A percentile compares a stretch with the other conserved stretches of the same genome.
Conservation (phyloP, 2,329 filamentous ascomycete species). For the Scleromitrula shiraiana region DNA sequence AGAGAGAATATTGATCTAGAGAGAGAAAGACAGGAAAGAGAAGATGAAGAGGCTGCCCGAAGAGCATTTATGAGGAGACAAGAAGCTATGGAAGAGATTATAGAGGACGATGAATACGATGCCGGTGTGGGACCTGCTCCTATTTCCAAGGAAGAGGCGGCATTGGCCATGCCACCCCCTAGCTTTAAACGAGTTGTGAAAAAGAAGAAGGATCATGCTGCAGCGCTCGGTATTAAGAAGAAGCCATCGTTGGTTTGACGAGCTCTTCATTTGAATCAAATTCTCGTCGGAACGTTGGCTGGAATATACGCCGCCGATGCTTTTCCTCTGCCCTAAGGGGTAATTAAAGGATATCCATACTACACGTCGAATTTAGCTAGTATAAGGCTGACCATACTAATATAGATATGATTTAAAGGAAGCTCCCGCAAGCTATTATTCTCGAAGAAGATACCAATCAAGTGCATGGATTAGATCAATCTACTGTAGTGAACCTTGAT, state of each 20-base stretch:
- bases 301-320: no score
- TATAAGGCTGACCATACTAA: no score
- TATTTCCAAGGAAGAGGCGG: slow-evolving; percentile 31
- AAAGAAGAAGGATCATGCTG: slow-evolving; percentile 76
- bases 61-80: slow-evolving; percentile 56
- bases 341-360: no score
- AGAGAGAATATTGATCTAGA: slow-evolving; percentile 49
- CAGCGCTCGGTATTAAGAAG: slow-evolving; percentile 80
- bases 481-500: no score
- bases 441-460: no score
- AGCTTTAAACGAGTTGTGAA: slow-evolving; percentile 71
- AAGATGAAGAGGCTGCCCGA: slow-evolving; percentile 75
- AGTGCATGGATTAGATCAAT: no score
- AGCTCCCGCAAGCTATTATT: no score
- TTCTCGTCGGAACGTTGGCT: no score
- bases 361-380: no score
- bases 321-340: no score
- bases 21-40: slow-evolving; percentile 59
- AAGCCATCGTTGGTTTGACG: slow-evolving; percentile 51
- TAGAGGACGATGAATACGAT: slow-evolving; percentile 28
- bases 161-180: slow-evolving; percentile 44
- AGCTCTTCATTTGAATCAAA: not conserved
- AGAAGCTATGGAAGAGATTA: slow-evolving; percentile 28
- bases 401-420: no score
- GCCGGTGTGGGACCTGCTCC: slow-evolving; percentile 28